Evolutionary conservation across 78 protist species (phyloP).

Genomic region (Polysphondylium violaceum): DNA sequence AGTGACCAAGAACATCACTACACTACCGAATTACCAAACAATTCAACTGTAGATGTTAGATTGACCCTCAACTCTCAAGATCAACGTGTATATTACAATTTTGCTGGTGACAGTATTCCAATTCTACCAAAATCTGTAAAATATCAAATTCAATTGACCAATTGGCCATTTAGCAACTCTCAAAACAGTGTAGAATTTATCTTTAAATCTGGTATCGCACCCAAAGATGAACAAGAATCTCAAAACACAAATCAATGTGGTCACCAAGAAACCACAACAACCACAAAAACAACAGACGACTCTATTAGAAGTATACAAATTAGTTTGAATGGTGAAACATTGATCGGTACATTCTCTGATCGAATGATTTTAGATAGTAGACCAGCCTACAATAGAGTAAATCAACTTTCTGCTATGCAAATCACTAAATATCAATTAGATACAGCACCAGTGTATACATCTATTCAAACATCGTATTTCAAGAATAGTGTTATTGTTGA

Average conservation of each 20-base stretch:
- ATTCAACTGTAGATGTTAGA: background rate
- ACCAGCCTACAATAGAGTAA: too few species aligned
- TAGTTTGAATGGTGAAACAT: background rate
- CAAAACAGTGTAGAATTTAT: background rate
- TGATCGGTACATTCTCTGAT: constrained; percentile 43
- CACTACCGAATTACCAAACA: background rate
- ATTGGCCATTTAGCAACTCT: background rate
- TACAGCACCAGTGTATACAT: background rate
- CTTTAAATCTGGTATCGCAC: background rate
- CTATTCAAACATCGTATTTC: background rate
- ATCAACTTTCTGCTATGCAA: too few species aligned
- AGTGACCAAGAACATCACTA: background rate
- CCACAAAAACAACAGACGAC: background rate
- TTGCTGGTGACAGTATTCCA: constrained; percentile 30
- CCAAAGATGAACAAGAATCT: background rate
- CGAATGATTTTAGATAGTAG: constrained; percentile 32
- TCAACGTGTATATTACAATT: background rate
- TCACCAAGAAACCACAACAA: background rate
- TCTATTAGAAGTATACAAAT: constrained; percentile 9
- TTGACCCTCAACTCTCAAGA: background rate
- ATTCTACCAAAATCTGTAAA: constrained; percentile 30
- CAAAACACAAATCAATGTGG: too few species aligned
- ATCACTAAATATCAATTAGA: too few species aligned
- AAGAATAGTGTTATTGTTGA: background rate
- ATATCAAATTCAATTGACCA: constrained; percentile 6